Evolutionary conservation across 495 filamentous ascomycete genomes (phyloP).

Genomic region (Durotheca rogersii): DNA sequence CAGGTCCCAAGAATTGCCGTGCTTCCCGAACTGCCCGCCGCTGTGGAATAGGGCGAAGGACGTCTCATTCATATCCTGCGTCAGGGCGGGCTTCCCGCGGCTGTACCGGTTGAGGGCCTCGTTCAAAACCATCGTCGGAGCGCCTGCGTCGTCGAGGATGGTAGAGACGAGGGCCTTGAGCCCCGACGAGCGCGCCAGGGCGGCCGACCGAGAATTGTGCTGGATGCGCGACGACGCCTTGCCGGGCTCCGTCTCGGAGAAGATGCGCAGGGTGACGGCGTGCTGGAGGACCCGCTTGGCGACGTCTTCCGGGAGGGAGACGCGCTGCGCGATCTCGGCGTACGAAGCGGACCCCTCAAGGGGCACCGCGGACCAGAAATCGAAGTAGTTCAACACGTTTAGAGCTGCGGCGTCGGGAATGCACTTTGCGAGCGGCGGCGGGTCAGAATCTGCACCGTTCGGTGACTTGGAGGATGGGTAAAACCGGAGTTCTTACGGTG

Average conservation of each 20-base stretch:
- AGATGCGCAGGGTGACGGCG: slow-evolving; percentile 48
- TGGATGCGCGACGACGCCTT: slow-evolving; percentile 24
- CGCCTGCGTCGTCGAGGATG: slow-evolving; percentile 68
- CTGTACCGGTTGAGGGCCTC: slow-evolving; percentile 28
- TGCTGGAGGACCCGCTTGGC: slow-evolving; percentile 45
- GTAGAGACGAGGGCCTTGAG: slow-evolving; percentile 63
- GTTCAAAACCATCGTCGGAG: slow-evolving; percentile 63
- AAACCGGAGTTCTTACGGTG: slow-evolving; percentile 14
- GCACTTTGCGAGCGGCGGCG: slow-evolving; percentile 18
- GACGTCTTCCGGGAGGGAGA: slow-evolving; percentile 31
- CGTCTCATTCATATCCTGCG: slow-evolving; percentile 32
- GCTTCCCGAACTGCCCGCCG: slow-evolving; percentile 28
- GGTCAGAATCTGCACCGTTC: slow-evolving; percentile 3
- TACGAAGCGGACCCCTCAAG: slow-evolving; percentile 39
- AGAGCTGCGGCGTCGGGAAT: slow-evolving; percentile 32
- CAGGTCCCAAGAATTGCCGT: slow-evolving; percentile 34
- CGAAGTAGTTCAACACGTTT: slow-evolving; percentile 36
- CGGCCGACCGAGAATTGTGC: slow-evolving; percentile 37
- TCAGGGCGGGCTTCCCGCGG: slow-evolving; percentile 25
- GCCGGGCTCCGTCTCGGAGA: slow-evolving; percentile 40
- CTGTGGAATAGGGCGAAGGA: slow-evolving; percentile 31
- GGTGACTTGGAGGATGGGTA: not conserved
- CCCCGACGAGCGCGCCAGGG: slow-evolving; percentile 27
- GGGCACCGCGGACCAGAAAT: slow-evolving; percentile 39
- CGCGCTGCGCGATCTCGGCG: slow-evolving; percentile 32